phyloP scores from a whole-genome alignment of 148 eudicot species.

The Hydrangea macrophylla region DNA sequence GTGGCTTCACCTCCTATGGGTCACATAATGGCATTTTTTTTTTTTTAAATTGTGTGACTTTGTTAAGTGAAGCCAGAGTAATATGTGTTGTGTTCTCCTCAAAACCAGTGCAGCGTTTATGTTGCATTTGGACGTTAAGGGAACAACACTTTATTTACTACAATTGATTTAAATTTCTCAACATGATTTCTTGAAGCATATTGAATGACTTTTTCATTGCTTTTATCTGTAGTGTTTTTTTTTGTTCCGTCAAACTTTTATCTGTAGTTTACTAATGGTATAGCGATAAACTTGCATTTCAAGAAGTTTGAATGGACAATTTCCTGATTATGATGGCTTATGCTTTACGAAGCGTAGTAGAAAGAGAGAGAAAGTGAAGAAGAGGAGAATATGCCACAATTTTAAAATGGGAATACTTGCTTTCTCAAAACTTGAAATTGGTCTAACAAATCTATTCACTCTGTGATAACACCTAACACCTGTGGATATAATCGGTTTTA shows the following conservation, averaged over 20 bases:
- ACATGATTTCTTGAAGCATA: not conserved
- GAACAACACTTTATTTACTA: slow-evolving; percentile 8
- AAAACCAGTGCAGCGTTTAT: slow-evolving; percentile 3
- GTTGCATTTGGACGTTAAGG: slow-evolving; percentile 18
- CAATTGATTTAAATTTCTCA: not conserved
- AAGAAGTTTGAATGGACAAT: not conserved
- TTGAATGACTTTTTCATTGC: not conserved
- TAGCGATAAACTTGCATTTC: not conserved
- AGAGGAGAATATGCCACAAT: no score
- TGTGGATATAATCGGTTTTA: not conserved
- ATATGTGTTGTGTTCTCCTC: slow-evolving; percentile 16
- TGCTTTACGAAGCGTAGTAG: not conserved
- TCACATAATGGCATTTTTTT: not conserved
- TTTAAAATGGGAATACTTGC: not conserved
- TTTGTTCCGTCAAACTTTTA: no score
- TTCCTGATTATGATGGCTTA: not conserved
- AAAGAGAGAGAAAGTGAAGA: not conserved
- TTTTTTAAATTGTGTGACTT: not conserved
- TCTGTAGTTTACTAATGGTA: no score
- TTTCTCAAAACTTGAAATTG: no score
- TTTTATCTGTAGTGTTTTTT: not conserved
- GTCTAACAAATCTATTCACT: no score
- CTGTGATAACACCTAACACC: not conserved
- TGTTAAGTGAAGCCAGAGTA: slow-evolving; percentile 9
- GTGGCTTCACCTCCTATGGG: slow-evolving; percentile 10